A percentile compares a stretch with the other conserved stretches of the same genome.
Conservation (phyloP, 352 stramenopile species). For the Phytopythium boreale region DNA sequence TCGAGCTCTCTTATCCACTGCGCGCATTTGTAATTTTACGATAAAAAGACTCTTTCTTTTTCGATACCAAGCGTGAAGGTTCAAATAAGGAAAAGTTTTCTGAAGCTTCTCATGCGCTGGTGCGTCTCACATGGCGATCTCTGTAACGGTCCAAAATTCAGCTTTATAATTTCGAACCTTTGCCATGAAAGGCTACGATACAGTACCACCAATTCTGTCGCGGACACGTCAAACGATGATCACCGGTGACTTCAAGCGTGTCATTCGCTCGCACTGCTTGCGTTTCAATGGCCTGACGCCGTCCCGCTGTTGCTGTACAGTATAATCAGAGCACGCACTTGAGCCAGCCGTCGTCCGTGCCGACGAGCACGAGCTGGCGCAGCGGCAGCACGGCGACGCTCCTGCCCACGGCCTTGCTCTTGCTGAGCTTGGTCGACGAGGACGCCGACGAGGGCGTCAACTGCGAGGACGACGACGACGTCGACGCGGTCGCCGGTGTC, state of each 20-base stretch:
- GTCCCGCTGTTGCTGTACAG: neutral
- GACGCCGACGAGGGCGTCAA: neutral
- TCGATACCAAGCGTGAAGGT: neutral
- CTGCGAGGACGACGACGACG: neutral
- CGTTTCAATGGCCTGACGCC: neutral
- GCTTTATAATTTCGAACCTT: neutral
- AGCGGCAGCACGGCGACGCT: constrained; percentile 51
- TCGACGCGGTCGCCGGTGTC: constrained; percentile 23
- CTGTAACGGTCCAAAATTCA: neutral
- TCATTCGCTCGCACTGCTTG: neutral
- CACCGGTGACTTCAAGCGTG: neutral
- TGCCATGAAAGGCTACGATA: no score
- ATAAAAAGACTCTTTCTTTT: neutral
- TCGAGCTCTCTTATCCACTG: neutral
- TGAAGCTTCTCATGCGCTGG: neutral
- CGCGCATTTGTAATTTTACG: constrained; percentile 5
- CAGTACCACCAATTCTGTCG: no score
- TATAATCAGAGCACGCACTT: constrained; percentile 35
- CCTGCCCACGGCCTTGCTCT: constrained; percentile 40
- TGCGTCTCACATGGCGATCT: neutral
- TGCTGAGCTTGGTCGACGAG: constrained; percentile 30
- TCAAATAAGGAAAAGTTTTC: neutral
- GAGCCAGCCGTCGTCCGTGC: constrained; percentile 62
- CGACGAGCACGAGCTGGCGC: constrained; percentile 56
- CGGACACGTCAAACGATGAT: neutral